Conservation (phyloP, 2,329 filamentous ascomycete species). For the Neofusicoccum ribis region DNA sequence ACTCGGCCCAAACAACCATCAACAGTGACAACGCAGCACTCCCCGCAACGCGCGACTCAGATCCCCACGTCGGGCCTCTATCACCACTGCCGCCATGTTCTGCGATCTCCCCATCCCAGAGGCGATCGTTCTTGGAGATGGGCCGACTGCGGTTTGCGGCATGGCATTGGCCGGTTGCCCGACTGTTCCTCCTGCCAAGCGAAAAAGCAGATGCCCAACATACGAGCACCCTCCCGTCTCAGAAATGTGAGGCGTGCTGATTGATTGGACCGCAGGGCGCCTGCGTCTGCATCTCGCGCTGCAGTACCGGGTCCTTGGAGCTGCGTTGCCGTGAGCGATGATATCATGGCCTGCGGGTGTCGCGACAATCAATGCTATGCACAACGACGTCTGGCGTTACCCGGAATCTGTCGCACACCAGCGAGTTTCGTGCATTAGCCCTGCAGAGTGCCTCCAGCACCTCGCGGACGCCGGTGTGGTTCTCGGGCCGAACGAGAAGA, state of each 20-base stretch:
- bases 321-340: background rate
- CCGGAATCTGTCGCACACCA: background rate
- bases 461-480: background rate
- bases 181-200: background rate
- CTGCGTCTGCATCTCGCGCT: background rate
- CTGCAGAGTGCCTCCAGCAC: background rate
- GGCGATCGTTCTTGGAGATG: background rate
- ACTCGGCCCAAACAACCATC: too few relatives aligned
- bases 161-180: background rate
- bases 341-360: background rate
- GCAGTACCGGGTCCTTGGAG: background rate
- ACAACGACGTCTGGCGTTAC: background rate
- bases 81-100: background rate
- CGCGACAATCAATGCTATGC: background rate
- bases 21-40: background rate
- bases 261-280: background rate
- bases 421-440: background rate
- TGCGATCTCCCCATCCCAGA: background rate
- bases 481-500: background rate
- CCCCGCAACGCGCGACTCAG: slow-evolving; percentile 4
- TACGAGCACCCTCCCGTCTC: background rate
- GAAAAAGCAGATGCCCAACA: background rate
- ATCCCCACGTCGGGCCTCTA: background rate
- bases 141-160: background rate
- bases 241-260: background rate